Percentiles rank a stretch among this genome's conserved stretches.
Evolutionary conservation across 306 rosid species (phyloP).

Genomic region (Sphenostylis stenocarpa): DNA sequence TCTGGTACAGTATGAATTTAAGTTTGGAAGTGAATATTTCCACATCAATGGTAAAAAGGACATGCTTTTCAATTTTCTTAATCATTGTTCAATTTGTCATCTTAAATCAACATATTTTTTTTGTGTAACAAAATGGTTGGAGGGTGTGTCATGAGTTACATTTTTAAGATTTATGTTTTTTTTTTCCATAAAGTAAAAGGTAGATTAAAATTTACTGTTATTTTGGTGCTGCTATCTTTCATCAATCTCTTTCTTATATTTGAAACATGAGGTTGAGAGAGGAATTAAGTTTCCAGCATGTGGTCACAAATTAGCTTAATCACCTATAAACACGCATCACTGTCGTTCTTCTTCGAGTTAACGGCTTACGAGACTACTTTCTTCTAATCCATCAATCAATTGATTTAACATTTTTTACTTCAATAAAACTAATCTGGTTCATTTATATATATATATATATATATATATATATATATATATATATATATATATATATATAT

Average conservation of each 20-base stretch:
- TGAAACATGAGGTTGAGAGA: conserved; percentile 26
- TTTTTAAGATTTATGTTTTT: background rate
- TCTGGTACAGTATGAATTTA: conserved; percentile 25
- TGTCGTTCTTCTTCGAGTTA: conserved; percentile 29
- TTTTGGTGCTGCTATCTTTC: conserved; percentile 25
- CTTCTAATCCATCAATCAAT: conserved; percentile 15
- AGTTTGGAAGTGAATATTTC: conserved; percentile 21
- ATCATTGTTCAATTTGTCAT: background rate
- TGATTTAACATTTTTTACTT: conserved; percentile 35
- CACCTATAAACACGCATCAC: conserved; percentile 25
- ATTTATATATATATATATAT: too few relatives aligned
- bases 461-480: too few relatives aligned
- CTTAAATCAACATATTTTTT: background rate
- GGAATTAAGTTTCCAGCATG: conserved; percentile 41
- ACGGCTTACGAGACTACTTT: conserved; percentile 27
- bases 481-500: too few relatives aligned
- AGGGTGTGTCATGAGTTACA: background rate
- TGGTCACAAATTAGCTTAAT: conserved; percentile 49
- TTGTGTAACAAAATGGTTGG: background rate
- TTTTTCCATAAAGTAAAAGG: conserved; percentile 6
- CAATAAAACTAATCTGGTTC: background rate
- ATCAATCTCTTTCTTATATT: conserved; percentile 10
- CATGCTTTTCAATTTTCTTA: conserved; percentile 25
- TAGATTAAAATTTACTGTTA: conserved; percentile 18
- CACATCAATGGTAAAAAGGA: conserved; percentile 37